Percentiles rank a stretch among this genome's conserved stretches.
phyloP scores from a whole-genome alignment of 208 protist species.

The Crithidia expoeki region DNA sequence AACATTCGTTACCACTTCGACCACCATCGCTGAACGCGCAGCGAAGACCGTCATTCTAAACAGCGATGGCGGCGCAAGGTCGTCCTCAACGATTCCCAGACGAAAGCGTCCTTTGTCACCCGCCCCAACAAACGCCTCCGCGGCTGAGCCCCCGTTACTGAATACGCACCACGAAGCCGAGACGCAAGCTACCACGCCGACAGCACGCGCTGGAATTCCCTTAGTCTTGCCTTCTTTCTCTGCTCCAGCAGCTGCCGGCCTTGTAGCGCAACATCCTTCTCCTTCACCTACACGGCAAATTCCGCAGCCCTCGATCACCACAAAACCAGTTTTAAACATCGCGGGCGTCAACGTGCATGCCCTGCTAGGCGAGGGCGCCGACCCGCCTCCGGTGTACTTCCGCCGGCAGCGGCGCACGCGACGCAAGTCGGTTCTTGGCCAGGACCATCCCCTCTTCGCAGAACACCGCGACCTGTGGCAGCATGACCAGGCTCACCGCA shows the following conservation, averaged over 20 bases:
- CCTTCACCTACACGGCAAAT: not conserved
- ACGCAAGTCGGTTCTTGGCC: slow-evolving; percentile 43
- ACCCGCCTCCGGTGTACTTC: slow-evolving; percentile 60
- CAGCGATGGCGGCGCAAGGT: not conserved
- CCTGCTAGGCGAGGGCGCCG: slow-evolving; percentile 44
- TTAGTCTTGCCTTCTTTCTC: not conserved
- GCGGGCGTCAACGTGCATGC: slow-evolving; percentile 48
- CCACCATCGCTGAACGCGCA: slow-evolving; percentile 4
- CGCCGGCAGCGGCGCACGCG: slow-evolving; percentile 55
- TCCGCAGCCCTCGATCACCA: slow-evolving; percentile 1
- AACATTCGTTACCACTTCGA: not conserved
- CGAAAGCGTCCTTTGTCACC: not conserved
- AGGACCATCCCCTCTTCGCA: slow-evolving; percentile 59
- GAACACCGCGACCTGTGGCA: slow-evolving; percentile 65
- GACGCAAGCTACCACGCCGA: not conserved
- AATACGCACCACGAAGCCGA: not conserved
- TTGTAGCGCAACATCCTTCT: not conserved
- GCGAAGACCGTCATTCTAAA: not conserved
- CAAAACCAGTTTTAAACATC: slow-evolving; percentile 38
- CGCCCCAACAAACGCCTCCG: not conserved
- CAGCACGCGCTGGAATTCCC: not conserved
- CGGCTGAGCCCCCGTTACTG: not conserved
- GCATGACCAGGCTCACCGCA: slow-evolving; percentile 29
- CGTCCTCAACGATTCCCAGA: not conserved
- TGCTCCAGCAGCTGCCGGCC: not conserved